Evolutionary conservation across 1,284 basidiomycete species (phyloP).

Genomic region (Fistulinella cinereoalba): DNA sequence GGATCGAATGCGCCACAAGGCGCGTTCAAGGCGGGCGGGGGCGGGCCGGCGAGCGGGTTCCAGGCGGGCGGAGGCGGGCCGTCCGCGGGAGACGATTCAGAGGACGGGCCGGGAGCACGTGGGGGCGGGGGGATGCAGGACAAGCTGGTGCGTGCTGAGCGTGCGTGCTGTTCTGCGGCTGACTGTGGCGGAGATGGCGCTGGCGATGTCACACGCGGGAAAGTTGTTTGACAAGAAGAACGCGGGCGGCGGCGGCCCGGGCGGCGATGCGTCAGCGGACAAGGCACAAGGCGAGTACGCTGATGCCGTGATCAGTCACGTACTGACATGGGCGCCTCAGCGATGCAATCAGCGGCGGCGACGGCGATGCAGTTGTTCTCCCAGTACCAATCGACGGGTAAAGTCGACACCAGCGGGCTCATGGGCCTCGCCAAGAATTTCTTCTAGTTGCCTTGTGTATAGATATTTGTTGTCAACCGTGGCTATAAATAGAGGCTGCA

Average conservation of each 20-base stretch:
- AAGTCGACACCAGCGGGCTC: conserved; percentile 29
- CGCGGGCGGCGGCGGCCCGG: conserved; percentile 9
- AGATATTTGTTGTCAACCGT: conserved; percentile 7
- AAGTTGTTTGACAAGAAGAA: conserved; percentile 36
- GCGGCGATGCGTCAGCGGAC: conserved; percentile 9
- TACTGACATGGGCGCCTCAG: too few species aligned
- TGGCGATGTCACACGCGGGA: conserved; percentile 35
- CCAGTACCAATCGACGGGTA: conserved; percentile 28
- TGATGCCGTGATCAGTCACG: background rate
- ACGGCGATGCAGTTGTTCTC: conserved; percentile 31
- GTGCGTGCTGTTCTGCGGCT: background rate
- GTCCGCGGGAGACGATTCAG: conserved; percentile 4
- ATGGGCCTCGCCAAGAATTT: conserved; percentile 20
- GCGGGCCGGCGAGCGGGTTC: conserved; percentile 1
- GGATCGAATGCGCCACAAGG: conserved; percentile 17
- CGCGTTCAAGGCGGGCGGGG: conserved; percentile 12
- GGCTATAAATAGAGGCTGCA: too few species aligned
- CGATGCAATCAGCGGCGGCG: conserved; percentile 34
- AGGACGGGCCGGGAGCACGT: conserved; percentile 2
- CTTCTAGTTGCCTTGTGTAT: conserved; percentile 1
- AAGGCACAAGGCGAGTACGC: conserved; percentile 29
- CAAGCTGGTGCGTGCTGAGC: conserved; percentile 27
- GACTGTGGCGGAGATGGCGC: conserved; percentile 20
- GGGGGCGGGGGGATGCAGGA: conserved; percentile 27
- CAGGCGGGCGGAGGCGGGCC: background rate